Base-by-base conservation (phyloP, 805 yeast species). In the Diddensiella caesifluorescens region DNA sequence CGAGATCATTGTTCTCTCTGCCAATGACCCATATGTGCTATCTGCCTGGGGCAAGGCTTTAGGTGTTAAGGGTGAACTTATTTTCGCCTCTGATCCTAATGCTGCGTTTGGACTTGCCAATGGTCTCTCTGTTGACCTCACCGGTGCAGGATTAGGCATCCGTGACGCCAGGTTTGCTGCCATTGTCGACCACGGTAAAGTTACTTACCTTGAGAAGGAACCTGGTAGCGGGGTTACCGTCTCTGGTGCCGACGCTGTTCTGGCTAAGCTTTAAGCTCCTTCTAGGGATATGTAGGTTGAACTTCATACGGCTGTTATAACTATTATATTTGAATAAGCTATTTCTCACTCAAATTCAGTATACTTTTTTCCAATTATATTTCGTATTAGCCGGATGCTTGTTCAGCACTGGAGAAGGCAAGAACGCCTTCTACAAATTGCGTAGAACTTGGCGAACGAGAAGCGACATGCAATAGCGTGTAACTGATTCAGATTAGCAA, bases 91-190 rank as follows among this genome's bases (percentile, higher is more conserved):
- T 49, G 94, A 84, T 62, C 78, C 84, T 31, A 70, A 70, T 46
- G 79, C 79, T 41, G 62, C 63, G 27, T 77, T 83, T 61, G 73
- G 85, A 46, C 64, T 66, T 54, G 57, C 74, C 25, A 63, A 80
- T 44, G 94, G 89, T 36, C 74, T 75, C 48, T 65, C 70, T 33
- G 59, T 71, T 40, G 80, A 80, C 53, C 68, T 73, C 42, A 72
- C 75, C 39, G 70, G 70, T 18, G 67, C 59, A 41, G 84, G 77
- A 21, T 61, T 76, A 49, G 79, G 80, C 19, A 58, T 64, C 44
- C 74, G 89, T 66, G 75, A 84, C 41, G 69, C 71, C 49, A 76
- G 95, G 65, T 85, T 78, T 65, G 87, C 90, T 33, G 66, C 81
- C 44, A 68, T 87, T 48, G 78, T 83, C 40, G 79, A 77, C 53